These are phyloP conservation scores for Vigna radiata DNA, from an alignment of 306 rosid genomes.

Conservation along the genomic window DNA sequence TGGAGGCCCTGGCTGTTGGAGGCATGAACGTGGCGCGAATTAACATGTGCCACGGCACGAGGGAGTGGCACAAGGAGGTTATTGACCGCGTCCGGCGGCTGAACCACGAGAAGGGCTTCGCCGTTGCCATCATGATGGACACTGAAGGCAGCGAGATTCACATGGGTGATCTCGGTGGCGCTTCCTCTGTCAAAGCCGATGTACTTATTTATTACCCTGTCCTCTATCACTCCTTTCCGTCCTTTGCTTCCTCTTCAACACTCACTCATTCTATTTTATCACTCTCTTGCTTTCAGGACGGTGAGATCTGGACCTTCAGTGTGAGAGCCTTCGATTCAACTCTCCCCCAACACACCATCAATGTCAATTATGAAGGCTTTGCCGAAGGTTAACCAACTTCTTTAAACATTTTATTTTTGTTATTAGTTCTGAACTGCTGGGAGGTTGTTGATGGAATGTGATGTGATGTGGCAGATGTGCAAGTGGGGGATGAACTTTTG, in stretches of 20 bases:
- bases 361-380: slow-evolving; percentile 88
- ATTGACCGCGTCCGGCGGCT: slow-evolving; percentile 78
- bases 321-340: slow-evolving; percentile 85
- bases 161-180: slow-evolving; percentile 97
- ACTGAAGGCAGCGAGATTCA: slow-evolving; percentile 99
- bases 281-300: slow-evolving; percentile 63
- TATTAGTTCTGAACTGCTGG: background rate
- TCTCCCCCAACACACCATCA: slow-evolving; percentile 88
- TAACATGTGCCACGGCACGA: slow-evolving; percentile 96
- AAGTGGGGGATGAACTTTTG: slow-evolving; percentile 93
- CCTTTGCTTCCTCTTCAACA: background rate
- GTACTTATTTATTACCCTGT: slow-evolving; percentile 32
- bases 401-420: background rate
- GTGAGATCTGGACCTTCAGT: slow-evolving; percentile 96
- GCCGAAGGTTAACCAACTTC: slow-evolving; percentile 71
- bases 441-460: background rate
- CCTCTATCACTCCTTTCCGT: background rate
- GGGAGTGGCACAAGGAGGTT: slow-evolving; percentile 84
- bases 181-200: slow-evolving; percentile 94
- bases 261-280: background rate
- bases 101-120: slow-evolving; percentile 89
- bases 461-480: slow-evolving; percentile 64
- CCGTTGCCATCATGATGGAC: slow-evolving; percentile 98
- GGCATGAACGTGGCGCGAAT: slow-evolving; percentile 97
- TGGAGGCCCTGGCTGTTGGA: slow-evolving; percentile 90